Conservation (phyloP, 2,329 filamentous ascomycete species). For the Fonsecaea pugnacius region DNA sequence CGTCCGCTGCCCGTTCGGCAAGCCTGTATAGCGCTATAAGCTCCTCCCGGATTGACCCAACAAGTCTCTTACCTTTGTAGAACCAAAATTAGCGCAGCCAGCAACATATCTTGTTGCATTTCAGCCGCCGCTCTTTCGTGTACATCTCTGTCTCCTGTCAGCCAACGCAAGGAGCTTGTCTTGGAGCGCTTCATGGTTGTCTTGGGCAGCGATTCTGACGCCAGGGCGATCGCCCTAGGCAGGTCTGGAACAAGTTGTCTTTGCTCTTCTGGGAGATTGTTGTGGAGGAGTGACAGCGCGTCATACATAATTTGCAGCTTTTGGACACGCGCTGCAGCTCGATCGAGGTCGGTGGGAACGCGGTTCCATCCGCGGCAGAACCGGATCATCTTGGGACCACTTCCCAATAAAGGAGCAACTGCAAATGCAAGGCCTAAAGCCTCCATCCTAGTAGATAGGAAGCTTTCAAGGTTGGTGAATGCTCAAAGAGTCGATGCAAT, state of each 20-base stretch:
- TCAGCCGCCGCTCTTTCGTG: constrained; percentile 4
- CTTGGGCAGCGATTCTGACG: constrained; percentile 1
- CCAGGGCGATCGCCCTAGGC: neutral
- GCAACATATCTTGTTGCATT: neutral
- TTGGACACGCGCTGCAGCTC: neutral
- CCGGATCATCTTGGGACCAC: neutral
- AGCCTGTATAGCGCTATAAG: neutral
- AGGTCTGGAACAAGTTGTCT: neutral
- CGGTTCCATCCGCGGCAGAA: neutral
- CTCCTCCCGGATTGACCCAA: neutral
- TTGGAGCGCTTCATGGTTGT: constrained; percentile 5
- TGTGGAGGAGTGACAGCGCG: neutral
- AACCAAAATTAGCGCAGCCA: neutral
- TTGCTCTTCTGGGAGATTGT: neutral
- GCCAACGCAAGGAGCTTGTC: constrained; percentile 9
- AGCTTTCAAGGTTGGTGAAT: neutral
- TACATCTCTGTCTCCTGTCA: constrained; percentile 2
- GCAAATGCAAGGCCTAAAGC: neutral
- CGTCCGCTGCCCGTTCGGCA: neutral
- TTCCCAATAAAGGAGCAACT: neutral
- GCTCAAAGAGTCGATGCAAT: neutral
- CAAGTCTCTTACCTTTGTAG: neutral
- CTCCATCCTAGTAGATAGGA: neutral
- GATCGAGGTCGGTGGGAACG: neutral
- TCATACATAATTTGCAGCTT: neutral